Conservation (phyloP, 2,329 filamentous ascomycete species). For the Sporothrix brasiliensis region DNA sequence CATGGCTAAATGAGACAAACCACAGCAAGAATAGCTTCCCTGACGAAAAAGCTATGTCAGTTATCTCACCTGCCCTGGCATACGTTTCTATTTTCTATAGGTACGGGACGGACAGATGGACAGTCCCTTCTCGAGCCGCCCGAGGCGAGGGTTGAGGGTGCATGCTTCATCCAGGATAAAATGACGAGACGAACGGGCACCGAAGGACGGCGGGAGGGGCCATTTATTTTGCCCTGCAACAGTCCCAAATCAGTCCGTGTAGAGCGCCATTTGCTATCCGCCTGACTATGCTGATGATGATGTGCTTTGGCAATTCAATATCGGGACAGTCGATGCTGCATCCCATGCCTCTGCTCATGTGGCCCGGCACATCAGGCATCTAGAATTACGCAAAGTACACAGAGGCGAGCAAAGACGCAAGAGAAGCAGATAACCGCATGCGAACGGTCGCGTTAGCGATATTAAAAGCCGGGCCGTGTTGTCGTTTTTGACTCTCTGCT, state of each 20-base stretch:
- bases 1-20: no score
- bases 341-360: not conserved
- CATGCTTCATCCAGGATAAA: not conserved
- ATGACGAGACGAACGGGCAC: not conserved
- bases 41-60: no score
- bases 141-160: not conserved
- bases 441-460: slow-evolving; percentile 3
- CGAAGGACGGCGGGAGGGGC: no score
- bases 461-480: not conserved
- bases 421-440: not conserved
- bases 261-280: no score
- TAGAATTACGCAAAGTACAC: not conserved
- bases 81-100: no score
- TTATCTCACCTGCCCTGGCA: no score
- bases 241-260: not conserved
- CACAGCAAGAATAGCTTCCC: no score
- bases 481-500: not conserved
- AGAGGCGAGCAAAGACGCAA: not conserved
- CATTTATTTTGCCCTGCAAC: not conserved
- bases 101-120: not conserved
- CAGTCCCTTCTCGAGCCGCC: not conserved
- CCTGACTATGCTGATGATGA: no score
- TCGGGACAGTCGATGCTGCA: not conserved
- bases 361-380: not conserved
- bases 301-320: no score